Evolutionary conservation across 768 basidiomycete genomes (phyloP).

Genomic region (Phaeotremella skinneri): DNA sequence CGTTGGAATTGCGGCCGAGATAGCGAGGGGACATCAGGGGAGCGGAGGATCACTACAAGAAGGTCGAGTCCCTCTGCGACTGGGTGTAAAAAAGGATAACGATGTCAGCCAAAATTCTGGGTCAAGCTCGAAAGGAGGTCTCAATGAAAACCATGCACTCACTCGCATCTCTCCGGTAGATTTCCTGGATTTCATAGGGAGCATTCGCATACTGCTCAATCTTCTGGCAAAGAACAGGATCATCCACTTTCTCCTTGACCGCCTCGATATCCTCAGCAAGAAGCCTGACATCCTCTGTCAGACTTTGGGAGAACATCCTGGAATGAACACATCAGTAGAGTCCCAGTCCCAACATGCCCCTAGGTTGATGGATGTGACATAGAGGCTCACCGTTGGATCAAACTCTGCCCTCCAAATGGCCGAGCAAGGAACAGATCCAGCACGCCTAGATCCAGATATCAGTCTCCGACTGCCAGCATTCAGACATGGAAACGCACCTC

Average conservation of each 20-base stretch:
- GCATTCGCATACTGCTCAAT: constrained; percentile 81
- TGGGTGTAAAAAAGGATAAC: constrained; percentile 43
- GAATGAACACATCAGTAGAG: not conserved
- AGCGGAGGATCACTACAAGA: constrained; percentile 73
- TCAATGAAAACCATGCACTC: too few relatives aligned
- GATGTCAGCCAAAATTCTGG: not conserved
- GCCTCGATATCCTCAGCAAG: constrained; percentile 83
- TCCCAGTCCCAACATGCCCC: not conserved
- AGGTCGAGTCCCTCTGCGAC: constrained; percentile 70
- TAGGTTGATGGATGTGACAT: not conserved
- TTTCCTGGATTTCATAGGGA: constrained; percentile 78
- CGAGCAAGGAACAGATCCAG: constrained; percentile 94
- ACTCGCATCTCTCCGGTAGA: constrained; percentile 78
- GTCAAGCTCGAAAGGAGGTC: not conserved
- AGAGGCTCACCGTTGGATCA: constrained; percentile 72
- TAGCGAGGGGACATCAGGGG: constrained; percentile 70
- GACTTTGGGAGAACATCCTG: constrained; percentile 92
- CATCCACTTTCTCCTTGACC: constrained; percentile 84
- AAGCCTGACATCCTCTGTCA: constrained; percentile 81
- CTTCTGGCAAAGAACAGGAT: constrained; percentile 83
- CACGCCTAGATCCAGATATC: constrained; percentile 54
- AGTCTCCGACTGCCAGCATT: not conserved
- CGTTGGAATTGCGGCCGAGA: constrained; percentile 75
- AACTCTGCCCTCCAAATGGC: constrained; percentile 88
- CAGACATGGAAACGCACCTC: constrained; percentile 57